Percentiles rank a stretch among this genome's conserved stretches.
These are phyloP conservation scores for Luffa acutangula DNA, from an alignment of 306 rosid genomes.

Conservation along the genomic window DNA sequence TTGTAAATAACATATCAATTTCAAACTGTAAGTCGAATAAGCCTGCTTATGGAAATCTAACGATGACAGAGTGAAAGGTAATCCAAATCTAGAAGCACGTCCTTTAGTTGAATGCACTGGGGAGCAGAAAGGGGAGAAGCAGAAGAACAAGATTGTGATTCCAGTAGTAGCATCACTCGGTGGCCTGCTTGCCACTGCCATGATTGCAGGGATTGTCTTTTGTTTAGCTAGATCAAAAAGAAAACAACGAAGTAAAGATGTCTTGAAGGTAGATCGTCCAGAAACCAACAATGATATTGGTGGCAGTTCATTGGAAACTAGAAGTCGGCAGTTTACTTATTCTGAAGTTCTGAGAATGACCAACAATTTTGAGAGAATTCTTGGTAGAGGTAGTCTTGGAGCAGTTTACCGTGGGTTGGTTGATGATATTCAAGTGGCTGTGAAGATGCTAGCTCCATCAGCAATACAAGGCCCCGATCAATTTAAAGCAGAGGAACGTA, in stretches of 20 bases:
- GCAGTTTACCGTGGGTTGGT: constrained; percentile 33
- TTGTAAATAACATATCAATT: background rate
- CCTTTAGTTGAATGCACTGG: constrained; percentile 21
- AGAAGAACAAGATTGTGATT: constrained; percentile 14
- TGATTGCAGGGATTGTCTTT: constrained; percentile 8
- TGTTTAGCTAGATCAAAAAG: constrained; percentile 14
- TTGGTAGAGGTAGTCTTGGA: constrained; percentile 53
- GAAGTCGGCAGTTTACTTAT: constrained; percentile 35
- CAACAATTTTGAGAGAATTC: constrained; percentile 24
- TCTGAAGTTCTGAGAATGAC: constrained; percentile 27
- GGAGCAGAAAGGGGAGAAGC: background rate
- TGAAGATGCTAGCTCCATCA: constrained; percentile 29
- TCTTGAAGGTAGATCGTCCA: background rate
- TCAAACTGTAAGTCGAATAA: background rate
- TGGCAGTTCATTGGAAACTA: constrained; percentile 20
- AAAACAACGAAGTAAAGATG: constrained; percentile 5
- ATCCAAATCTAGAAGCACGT: constrained; percentile 17
- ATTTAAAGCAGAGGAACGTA: constrained; percentile 41
- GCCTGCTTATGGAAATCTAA: background rate
- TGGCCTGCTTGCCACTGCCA: constrained; percentile 27
- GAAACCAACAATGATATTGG: background rate
- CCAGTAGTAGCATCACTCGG: constrained; percentile 37
- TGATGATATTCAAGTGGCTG: constrained; percentile 35
- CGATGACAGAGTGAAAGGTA: constrained; percentile 26
- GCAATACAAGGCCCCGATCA: constrained; percentile 19